Evolutionary conservation across 208 protist genomes (phyloP).

Genomic region (Vickermania ingenoplastis): DNA sequence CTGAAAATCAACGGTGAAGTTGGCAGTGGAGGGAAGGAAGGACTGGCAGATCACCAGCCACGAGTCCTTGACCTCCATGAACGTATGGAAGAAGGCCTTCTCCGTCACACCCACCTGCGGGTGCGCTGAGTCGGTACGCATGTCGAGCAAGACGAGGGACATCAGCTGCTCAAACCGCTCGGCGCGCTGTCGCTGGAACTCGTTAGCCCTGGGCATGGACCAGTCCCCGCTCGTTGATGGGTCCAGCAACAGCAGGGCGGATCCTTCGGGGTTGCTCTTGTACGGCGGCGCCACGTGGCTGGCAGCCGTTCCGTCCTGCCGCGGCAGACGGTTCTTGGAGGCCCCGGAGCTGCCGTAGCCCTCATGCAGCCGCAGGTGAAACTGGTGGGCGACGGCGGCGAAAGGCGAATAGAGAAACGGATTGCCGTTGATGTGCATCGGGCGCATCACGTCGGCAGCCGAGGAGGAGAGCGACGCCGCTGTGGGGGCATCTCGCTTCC

Average conservation of each 20-base stretch:
- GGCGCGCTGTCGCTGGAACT: no score
- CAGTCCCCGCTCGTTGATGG: no score
- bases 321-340: no score
- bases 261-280: no score
- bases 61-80: conserved; percentile 22
- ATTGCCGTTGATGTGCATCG: neutral
- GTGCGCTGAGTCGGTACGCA: neutral
- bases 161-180: neutral
- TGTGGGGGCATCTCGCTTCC: neutral
- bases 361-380: neutral
- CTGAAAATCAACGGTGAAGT: neutral
- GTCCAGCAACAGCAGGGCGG: no score
- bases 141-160: neutral
- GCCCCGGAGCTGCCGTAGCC: no score
- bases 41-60: conserved; percentile 17
- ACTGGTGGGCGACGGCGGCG: conserved; percentile 30
- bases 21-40: conserved; percentile 19
- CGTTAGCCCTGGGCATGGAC: no score
- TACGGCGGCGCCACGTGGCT: no score
- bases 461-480: neutral
- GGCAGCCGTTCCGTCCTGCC: no score
- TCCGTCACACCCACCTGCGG: conserved; percentile 4
- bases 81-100: conserved; percentile 17
- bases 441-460: conserved; percentile 1
- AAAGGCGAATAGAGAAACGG: conserved; percentile 48